Base-by-base conservation (phyloP, 176 grass and related monocot species). In the Oropetium thomaeum region DNA sequence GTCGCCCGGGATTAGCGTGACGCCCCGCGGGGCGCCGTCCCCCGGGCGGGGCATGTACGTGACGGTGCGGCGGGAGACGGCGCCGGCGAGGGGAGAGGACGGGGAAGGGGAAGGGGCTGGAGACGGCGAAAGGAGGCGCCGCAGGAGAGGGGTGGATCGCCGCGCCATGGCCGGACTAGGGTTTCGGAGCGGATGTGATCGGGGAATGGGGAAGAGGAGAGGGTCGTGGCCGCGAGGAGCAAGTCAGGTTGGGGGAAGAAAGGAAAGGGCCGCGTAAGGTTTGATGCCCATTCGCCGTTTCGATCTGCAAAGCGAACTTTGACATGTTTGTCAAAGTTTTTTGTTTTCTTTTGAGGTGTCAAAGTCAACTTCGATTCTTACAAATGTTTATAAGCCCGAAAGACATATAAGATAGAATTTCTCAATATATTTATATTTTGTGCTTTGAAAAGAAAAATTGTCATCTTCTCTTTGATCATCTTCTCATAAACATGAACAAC, bases 41-140 rank as follows among this genome's bases (percentile, higher is more conserved):
- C 94, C 95, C 27, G 95, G 95, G 0, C 95, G 91, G 34, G 95
- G 95, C 95, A 98, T 98, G 75, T 98, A 98, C 62, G 95, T 98
- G 60, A 97, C 90, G 43, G 81, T 81, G 71, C 95, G 84, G 48
- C 87, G 74, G 58, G 62, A 62, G 27, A 13, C 74, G 33, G 73
- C 62, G 32, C 65, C 64, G 31, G 79, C 48, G 55, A 76, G 68
- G 28, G 79, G 41, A 54, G 41, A 2, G 2, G 66, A 31, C 28
- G 73, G 30, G 42, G 70, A 27, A 5, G 68, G 70, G 55, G 79
- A 59, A 60, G 79, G 27, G 29, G 70, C 37, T 13, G 60, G 28
- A 34, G 75, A 31, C 0, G 74, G 43, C 35, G 71, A 49, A 58
- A 88, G 75, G 58, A 98, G 81, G 43, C 75, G 86, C 54, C 81